Percentiles rank a stretch among this genome's conserved stretches.
Evolutionary conservation across 768 basidiomycete genomes (phyloP).

Genomic region (Phaeolepiota aurea): DNA sequence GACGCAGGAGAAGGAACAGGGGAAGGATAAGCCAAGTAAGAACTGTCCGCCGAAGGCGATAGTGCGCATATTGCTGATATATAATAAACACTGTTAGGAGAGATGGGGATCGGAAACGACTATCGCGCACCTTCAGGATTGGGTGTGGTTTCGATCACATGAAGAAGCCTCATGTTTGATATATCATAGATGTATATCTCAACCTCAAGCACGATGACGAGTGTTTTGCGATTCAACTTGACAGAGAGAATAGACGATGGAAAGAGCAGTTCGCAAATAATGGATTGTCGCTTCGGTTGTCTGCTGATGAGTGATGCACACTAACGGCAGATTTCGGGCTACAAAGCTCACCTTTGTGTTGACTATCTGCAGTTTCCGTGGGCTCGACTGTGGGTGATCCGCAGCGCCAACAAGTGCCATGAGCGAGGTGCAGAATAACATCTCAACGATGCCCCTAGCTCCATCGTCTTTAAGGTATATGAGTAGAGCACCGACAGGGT

Average conservation of each 20-base stretch:
- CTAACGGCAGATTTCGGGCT: neutral
- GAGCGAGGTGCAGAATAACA: constrained; percentile 98
- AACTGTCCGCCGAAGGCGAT: constrained; percentile 87
- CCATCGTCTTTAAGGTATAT: constrained; percentile 61
- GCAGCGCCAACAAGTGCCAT: constrained; percentile 96
- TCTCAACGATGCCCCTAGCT: constrained; percentile 93
- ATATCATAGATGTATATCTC: constrained; percentile 99
- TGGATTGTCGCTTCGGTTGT: constrained; percentile 74
- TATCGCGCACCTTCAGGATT: constrained; percentile 79
- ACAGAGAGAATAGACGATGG: constrained; percentile 96
- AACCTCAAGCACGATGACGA: constrained; percentile 93
- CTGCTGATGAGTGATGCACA: constrained; percentile 5
- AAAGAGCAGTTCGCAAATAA: constrained; percentile 97
- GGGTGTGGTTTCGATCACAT: constrained; percentile 94
- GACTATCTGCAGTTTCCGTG: constrained; percentile 92
- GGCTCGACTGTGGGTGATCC: constrained; percentile 84
- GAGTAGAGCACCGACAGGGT: neutral
- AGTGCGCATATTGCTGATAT: constrained; percentile 94
- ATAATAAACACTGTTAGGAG: no score
- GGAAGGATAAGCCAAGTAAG: constrained; percentile 94
- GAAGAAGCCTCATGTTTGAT: constrained; percentile 93
- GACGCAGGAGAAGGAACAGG: constrained; percentile 81
- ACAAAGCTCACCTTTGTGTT: constrained; percentile 80
- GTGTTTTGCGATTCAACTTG: constrained; percentile 93
- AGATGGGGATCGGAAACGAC: no score